Percentiles rank a stretch among this genome's conserved stretches.
phyloP scores from a whole-genome alignment of 192 early-diverging fungal species.

The Coemansia sp. region DNA sequence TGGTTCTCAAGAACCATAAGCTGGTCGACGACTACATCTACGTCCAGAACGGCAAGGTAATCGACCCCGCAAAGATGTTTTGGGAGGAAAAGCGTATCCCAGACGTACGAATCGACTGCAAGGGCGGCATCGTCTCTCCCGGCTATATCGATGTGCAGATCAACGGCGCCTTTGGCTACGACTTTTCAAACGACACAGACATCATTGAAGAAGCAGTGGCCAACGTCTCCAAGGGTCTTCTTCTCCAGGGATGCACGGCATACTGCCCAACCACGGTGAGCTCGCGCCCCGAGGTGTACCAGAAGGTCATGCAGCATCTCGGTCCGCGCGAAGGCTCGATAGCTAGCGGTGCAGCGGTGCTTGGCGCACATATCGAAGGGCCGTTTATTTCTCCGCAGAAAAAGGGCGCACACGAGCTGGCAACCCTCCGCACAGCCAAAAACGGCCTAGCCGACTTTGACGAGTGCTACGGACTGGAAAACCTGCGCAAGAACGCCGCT shows the following conservation, averaged over 20 bases:
- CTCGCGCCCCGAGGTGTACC: slow-evolving; percentile 71
- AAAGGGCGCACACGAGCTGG: slow-evolving; percentile 73
- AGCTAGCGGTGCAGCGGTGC: slow-evolving; percentile 64
- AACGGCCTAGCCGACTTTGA: slow-evolving; percentile 67
- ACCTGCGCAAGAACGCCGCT: slow-evolving; percentile 56
- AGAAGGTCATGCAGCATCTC: slow-evolving; percentile 60
- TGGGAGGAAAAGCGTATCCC: slow-evolving; percentile 65
- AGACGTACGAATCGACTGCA: slow-evolving; percentile 69
- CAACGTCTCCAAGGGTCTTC: slow-evolving; percentile 70
- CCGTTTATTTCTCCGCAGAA: slow-evolving; percentile 72
- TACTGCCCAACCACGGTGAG: slow-evolving; percentile 81
- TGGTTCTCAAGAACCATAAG: slow-evolving; percentile 71
- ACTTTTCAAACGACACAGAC: slow-evolving; percentile 68
- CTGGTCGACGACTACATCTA: slow-evolving; percentile 75
- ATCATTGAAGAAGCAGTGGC: slow-evolving; percentile 62
- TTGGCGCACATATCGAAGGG: slow-evolving; percentile 71
- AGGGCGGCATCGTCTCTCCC: slow-evolving; percentile 70
- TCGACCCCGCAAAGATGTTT: slow-evolving; percentile 71
- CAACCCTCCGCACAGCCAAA: slow-evolving; percentile 59
- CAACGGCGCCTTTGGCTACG: slow-evolving; percentile 80
- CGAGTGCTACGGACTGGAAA: slow-evolving; percentile 69
- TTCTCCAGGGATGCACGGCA: slow-evolving; percentile 77
- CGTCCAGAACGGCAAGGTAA: slow-evolving; percentile 76
- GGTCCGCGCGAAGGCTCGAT: slow-evolving; percentile 64
- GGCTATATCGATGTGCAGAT: slow-evolving; percentile 82